Conservation (phyloP, 208 protist genomes). For the Leishmania arabica region DNA sequence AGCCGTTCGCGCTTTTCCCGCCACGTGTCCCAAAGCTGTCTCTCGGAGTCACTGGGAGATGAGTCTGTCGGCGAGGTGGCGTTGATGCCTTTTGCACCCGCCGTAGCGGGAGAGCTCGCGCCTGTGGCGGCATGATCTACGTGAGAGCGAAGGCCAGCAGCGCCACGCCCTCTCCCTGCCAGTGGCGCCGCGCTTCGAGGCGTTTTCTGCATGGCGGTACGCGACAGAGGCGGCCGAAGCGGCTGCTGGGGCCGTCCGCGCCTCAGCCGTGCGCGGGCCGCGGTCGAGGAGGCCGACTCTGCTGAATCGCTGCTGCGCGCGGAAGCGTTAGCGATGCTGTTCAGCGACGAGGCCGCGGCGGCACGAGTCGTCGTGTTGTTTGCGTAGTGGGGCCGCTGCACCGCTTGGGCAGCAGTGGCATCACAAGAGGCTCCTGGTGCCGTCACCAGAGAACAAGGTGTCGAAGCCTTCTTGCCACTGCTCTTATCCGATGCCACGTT, state of each 20-base stretch:
- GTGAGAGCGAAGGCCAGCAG: not conserved
- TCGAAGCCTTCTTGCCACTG: not conserved
- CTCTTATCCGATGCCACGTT: not conserved
- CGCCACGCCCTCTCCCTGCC: not conserved
- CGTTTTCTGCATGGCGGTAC: not conserved
- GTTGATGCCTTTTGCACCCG: not conserved
- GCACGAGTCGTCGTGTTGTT: not conserved
- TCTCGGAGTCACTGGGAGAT: not conserved
- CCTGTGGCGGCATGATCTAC: not conserved
- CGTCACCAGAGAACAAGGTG: not conserved
- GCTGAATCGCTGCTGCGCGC: conserved; percentile 1
- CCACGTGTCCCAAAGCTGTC: conserved; percentile 22
- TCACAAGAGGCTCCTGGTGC: not conserved
- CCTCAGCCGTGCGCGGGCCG: not conserved
- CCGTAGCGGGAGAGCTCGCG: not conserved
- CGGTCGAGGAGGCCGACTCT: not conserved
- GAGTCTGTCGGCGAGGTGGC: not conserved
- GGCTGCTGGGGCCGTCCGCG: conserved; percentile 1
- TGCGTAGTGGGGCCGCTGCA: not conserved
- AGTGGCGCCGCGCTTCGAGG: not conserved
- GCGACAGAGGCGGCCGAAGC: not conserved
- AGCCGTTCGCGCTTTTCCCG: conserved; percentile 15
- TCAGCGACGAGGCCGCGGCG: not conserved
- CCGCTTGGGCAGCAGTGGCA: not conserved
- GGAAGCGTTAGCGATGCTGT: conserved; percentile 1